Conservation (phyloP, 2,329 filamentous ascomycete species). For the Trichophyton simii region DNA sequence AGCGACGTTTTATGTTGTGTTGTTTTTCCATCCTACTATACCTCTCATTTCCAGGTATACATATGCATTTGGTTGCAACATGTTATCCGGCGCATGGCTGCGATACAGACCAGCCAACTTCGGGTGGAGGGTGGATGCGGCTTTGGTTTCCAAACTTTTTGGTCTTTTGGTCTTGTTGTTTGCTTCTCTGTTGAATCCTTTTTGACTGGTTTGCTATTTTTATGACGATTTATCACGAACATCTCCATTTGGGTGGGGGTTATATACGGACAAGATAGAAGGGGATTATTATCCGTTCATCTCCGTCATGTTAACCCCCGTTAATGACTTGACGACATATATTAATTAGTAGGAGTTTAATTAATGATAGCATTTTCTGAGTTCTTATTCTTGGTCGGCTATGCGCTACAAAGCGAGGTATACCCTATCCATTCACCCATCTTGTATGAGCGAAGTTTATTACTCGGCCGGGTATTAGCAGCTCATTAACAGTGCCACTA, state of each 20-base stretch:
- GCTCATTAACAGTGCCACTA: not conserved
- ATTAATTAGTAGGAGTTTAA: conserved; percentile 4
- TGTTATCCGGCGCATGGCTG: conserved; percentile 2
- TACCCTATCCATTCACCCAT: not conserved
- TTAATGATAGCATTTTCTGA: conserved; percentile 1
- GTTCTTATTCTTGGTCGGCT: not conserved
- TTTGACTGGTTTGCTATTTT: not conserved
- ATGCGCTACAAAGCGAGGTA: not conserved
- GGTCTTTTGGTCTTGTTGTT: no score
- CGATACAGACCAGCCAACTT: conserved; percentile 3
- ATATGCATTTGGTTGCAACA: not conserved
- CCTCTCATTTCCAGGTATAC: not conserved
- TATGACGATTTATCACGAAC: conserved; percentile 4
- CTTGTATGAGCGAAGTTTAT: not conserved
- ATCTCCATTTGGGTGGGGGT: not conserved
- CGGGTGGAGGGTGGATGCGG: not conserved
- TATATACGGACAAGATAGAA: not conserved
- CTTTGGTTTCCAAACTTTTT: not conserved
- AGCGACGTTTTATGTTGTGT: not conserved
- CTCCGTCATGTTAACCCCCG: not conserved
- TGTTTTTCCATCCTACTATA: not conserved
- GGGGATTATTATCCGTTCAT: not conserved
- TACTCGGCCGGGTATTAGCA: not conserved
- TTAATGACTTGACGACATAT: conserved; percentile 3
- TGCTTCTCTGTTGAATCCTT: not conserved